phyloP scores from a whole-genome alignment of 1,284 basidiomycete species.

The Ustilago trichophora region DNA sequence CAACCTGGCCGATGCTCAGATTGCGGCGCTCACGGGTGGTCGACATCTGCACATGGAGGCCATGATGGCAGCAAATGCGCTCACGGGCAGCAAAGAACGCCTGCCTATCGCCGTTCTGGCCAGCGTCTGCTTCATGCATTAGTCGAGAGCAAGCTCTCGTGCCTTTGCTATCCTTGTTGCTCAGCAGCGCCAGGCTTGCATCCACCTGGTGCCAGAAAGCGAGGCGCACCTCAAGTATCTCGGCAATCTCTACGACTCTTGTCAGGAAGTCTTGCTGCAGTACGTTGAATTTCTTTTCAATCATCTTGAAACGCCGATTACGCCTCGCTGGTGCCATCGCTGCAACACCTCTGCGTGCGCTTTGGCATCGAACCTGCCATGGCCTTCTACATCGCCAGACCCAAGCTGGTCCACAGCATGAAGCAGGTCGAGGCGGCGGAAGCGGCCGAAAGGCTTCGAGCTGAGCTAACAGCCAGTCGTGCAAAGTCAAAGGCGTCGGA shows the following conservation, averaged over 20 bases:
- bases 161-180: constrained; percentile 63
- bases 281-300: constrained; percentile 63
- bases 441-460: constrained; percentile 43
- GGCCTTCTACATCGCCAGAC: constrained; percentile 61
- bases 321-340: constrained; percentile 49
- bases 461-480: constrained; percentile 49
- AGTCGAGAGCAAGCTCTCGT: constrained; percentile 47
- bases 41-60: constrained; percentile 86
- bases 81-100: constrained; percentile 49
- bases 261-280: constrained; percentile 61
- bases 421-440: constrained; percentile 45
- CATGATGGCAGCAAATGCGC: constrained; percentile 66
- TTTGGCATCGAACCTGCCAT: constrained; percentile 62
- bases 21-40: constrained; percentile 88
- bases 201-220: constrained; percentile 56
- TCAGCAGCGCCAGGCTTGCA: constrained; percentile 62
- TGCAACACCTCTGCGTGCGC: constrained; percentile 46
- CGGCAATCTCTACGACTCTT: constrained; percentile 62
- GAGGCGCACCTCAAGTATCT: constrained; percentile 64
- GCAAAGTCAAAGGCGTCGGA: constrained; percentile 22
- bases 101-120: constrained; percentile 48
- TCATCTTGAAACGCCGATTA: constrained; percentile 54
- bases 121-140: constrained; percentile 52
- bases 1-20: constrained; percentile 82
- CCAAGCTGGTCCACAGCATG: constrained; percentile 52